Evolutionary conservation across 1,284 basidiomycete species (phyloP).

Genomic region (Trichosporon sp.): DNA sequence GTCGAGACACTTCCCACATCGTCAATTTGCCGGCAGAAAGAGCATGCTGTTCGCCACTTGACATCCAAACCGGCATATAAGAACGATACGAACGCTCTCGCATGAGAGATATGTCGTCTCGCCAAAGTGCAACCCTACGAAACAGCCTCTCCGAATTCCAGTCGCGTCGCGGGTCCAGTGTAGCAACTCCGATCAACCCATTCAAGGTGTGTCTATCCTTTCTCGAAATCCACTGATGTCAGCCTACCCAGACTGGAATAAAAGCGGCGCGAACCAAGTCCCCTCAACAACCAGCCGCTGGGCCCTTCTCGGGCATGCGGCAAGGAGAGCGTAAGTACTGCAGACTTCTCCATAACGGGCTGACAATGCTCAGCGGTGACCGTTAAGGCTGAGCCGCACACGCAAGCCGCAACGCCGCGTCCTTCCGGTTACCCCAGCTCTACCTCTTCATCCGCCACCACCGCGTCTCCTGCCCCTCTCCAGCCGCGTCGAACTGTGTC

Average conservation of each 20-base stretch:
- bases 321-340: background rate
- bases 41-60: background rate
- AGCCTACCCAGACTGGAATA: background rate
- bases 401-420: background rate
- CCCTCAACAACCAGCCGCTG: background rate
- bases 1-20: background rate
- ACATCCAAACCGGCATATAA: background rate
- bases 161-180: background rate
- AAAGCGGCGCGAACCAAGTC: background rate
- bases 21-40: background rate
- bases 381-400: background rate
- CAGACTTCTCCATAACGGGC: background rate
- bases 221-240: background rate
- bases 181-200: background rate
- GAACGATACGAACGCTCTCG: background rate
- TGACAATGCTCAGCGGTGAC: background rate
- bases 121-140: background rate
- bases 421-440: conserved; percentile 10
- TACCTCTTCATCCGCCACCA: background rate
- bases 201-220: background rate
- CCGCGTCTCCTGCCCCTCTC: background rate
- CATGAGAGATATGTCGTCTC: background rate
- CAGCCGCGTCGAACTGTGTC: background rate
- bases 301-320: background rate
- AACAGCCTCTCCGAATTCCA: background rate